Evolutionary conservation across 2,329 filamentous ascomycete species (phyloP), one percentile per base, ranked within the genome.

Genomic region (Aureobasidium subglaciale): DNA sequence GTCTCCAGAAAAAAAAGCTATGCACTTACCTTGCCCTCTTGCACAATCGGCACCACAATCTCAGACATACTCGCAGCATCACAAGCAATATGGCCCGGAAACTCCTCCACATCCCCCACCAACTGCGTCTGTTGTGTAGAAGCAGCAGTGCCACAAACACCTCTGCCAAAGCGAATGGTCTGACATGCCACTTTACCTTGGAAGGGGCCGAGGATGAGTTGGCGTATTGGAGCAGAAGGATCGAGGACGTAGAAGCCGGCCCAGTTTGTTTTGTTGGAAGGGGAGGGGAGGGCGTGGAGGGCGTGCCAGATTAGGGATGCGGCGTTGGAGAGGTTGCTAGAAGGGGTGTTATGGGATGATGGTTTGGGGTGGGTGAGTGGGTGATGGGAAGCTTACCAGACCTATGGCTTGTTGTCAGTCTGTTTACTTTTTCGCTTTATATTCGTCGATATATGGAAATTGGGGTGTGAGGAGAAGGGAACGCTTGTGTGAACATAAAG

Each of bases 11-110:
- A 37, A 37, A 13, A 20, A 49, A 35, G 16, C 6, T 9, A 11
- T 13, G 24, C 38, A 46, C 38, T 40, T 34, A 78, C 76, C 70
- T 75, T 75, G 20, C 68, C 75, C n/a, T 63, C 63, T 58, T 73
- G 65, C 9, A 86, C 61, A 59, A 92, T 79, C 2, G 88, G 88
- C 46, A 92, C 88, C 16, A 93, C 88, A 67, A 93, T 85, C 74
- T 93, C 88, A 67, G 88, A 91, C 18, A 76, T 81, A 64, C 82
- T 88, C 56, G 82, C 85, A 4, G 81, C 80, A 68, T 93, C 88
- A 67, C 88, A 92, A 9, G 88, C 87, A 65, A 93, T 91, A 67
- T 92, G 88, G 2, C 87, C 88, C 0, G 86, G 85, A 64, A 92
- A 92, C 50, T 72, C 65, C 40, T 88, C 84, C 7, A 93, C 87